Percentiles rank a stretch among this genome's conserved stretches.
These are phyloP conservation scores for Talaromyces islandicus DNA, from an alignment of 2,329 filamentous ascomycete genomes.

Conservation along the genomic window DNA sequence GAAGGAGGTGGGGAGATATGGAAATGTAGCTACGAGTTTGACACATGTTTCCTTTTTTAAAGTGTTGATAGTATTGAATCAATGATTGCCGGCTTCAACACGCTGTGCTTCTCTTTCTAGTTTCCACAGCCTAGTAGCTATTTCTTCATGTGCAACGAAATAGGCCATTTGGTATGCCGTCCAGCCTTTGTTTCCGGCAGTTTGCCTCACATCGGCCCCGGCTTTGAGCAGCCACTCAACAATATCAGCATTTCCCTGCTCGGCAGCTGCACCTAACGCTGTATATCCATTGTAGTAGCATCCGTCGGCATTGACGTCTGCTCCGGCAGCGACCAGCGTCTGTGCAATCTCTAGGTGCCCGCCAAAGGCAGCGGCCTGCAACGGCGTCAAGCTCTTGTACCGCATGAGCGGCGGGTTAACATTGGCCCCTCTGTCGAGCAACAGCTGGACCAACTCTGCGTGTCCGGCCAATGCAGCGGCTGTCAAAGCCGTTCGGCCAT, in stretches of 20 bases:
- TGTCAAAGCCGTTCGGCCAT: conserved; percentile 15
- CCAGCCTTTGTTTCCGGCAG: conserved; percentile 10
- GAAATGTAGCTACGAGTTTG: neutral
- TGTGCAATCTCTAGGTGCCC: conserved; percentile 11
- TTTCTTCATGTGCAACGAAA: conserved; percentile 8
- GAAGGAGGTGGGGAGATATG: neutral
- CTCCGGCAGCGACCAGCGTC: conserved; percentile 11
- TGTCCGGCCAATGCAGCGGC: conserved; percentile 12
- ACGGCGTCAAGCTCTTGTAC: conserved; percentile 8
- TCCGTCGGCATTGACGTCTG: conserved; percentile 13
- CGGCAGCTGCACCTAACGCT: conserved; percentile 12
- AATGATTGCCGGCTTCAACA: neutral
- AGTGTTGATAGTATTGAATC: neutral
- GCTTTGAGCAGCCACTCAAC: conserved; percentile 11
- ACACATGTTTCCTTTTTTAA: neutral
- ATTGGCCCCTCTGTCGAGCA: conserved; percentile 16
- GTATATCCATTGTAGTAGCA: conserved; percentile 12
- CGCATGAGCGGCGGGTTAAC: conserved; percentile 12
- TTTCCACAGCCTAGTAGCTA: conserved; percentile 5
- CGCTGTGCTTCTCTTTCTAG: conserved; percentile 1
- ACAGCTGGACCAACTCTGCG: conserved; percentile 13
- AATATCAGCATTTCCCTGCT: conserved; percentile 13
- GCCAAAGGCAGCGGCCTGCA: conserved; percentile 13
- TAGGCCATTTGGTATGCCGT: conserved; percentile 8
- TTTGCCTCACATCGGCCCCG: conserved; percentile 6